phyloP scores from a whole-genome alignment of 305 asterid genomes.

The Monarda citriodora region DNA sequence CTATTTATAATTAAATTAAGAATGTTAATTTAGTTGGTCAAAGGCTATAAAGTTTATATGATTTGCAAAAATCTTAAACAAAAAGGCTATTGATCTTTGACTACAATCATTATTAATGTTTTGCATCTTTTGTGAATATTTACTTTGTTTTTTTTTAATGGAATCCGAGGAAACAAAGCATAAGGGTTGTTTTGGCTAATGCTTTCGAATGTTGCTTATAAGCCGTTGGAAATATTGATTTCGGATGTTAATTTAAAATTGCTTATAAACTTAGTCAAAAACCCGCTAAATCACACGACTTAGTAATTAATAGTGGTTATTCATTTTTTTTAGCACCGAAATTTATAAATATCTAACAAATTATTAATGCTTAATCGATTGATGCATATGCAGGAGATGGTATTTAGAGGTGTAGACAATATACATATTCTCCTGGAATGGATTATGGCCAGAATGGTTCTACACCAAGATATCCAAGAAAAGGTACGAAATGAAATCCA shows the following conservation, averaged over 20 bases:
- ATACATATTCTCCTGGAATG: conserved; percentile 65
- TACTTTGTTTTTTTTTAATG: conserved; percentile 5
- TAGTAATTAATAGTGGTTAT: too few species aligned
- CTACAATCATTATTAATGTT: conserved; percentile 5
- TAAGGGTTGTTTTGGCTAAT: too few species aligned
- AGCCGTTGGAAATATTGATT: too few species aligned
- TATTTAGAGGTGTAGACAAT: conserved; percentile 68
- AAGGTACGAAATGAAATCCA: conserved; percentile 51
- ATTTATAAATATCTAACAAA: too few species aligned
- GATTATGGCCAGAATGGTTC: conserved; percentile 59
- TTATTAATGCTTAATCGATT: too few species aligned
- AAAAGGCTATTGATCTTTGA: not conserved
- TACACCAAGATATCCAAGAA: conserved; percentile 61
- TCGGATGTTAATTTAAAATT: too few species aligned
- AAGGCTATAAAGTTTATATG: conserved; percentile 15
- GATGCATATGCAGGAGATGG: conserved; percentile 49
- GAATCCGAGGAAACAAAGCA: conserved; percentile 31
- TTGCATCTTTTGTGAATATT: not conserved
- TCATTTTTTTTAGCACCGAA: too few species aligned
- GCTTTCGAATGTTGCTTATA: too few species aligned
- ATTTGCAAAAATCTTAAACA: conserved; percentile 10
- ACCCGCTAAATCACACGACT: too few species aligned
- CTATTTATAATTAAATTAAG: not conserved
- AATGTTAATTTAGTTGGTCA: conserved; percentile 7
- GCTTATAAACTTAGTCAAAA: too few species aligned